Base-by-base conservation (phyloP, 352 stramenopile genomes). In the Phytophthora europaea region DNA sequence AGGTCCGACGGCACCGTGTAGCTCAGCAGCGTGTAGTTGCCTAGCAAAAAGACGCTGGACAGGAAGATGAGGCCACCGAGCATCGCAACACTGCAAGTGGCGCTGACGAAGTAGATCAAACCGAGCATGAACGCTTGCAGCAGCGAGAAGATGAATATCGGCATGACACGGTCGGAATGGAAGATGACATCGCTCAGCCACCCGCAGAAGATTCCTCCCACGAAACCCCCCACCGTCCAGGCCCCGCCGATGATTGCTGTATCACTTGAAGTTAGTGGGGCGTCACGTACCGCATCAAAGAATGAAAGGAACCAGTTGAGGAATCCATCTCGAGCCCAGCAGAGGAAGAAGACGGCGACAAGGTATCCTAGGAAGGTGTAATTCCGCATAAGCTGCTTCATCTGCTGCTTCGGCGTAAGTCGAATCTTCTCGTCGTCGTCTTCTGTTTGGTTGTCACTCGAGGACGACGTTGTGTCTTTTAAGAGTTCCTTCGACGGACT, bases 221-320 rank as follows among this genome's bases (percentile, higher is more conserved):
- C 79, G 54, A 90, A 92, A 7, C 82, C 84, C 31, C 84, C 84
- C 48, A 90, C 73, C 0, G 84, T 92, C 84, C 84, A 92, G 1
- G 82, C 82, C 28, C 82, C 84, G 18, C 81, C 84, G 47, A 92
- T 85, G 51, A 90, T 69, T 20, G 82, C 82, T 4, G 81, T 89
- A 45, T 90, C 81, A 12, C 75, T 76, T 0, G 71, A 71, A 6
- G 79, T 80, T 28, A 92, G 67, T 13, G 82, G 70, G 18, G 55
- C 43, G 6, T 66, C 64, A 9, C 84, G 77, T 20, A 90, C 82
- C 16, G 81, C 75, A 58, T 90, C 84, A 31, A 92, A 90, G 70
- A 89, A 90, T 20, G 84, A 88, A 18, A 89, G 68, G 60, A 90
- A 90, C 84, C 82, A 90, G 55, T 90, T 92, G 34, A 90, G 74